Base-by-base conservation (phyloP, 441 rosid genomes). In the Syzygium malaccense region DNA sequence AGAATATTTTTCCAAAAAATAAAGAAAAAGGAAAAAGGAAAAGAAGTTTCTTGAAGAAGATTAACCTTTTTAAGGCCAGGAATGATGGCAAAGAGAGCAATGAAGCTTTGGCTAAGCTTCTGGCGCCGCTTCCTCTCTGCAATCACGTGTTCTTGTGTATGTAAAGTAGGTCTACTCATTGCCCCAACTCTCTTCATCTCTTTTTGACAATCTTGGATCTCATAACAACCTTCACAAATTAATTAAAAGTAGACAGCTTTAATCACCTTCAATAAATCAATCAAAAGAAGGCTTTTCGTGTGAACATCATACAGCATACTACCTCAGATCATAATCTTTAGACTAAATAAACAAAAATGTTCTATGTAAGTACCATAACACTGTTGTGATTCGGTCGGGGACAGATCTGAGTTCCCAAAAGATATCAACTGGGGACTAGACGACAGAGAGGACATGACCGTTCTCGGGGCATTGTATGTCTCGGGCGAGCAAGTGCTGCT, bases 101-200 rank as follows among this genome's bases (percentile, higher is more conserved):
- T 92, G 89, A 96, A 95, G 3, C 95, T 91, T 91, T 94, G 95
- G 88, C 89, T 95, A 51, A 96, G 95, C 92, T 94, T 95, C 91
- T 96, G 96, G 88, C 98, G 91, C 37, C 98, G 90, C 90, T 92
- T 95, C 87, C 99, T 92, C 90, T 96, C 99, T 9, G 98, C 96
- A 51, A 96, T 86, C 23, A 95, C 92, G 87, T 96, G 98, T 86
- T 95, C 96, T 88, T 94, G 95, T 64, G 95, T 96, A 85, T 91
- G 89, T 20, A 91, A 87, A 25, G 92, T 93, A 62, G 71, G 88
- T 91, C 92, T 92, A 15, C 86, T 86, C 68, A 90, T 62, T 4
- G 92, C 56, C 53, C 68, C 83, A 87, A 85, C 60, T 91, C 92
- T 91, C 88, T 92, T 89, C 37, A n/a, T 58, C 32, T 87, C 90